phyloP scores from a whole-genome alignment of 140 eudicot species.

The Oenanthe javanica region DNA sequence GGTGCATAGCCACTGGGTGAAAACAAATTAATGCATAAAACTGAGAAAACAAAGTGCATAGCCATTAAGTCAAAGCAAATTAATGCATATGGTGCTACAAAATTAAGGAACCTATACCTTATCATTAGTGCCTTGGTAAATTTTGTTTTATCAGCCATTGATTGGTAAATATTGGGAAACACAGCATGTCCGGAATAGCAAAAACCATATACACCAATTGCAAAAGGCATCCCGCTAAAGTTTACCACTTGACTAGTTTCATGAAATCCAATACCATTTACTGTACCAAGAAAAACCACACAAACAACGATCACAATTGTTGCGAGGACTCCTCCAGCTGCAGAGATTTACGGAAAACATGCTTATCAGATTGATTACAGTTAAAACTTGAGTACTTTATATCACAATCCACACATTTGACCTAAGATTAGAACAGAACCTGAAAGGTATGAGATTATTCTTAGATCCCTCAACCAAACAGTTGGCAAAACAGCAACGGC shows the following conservation, averaged over 20 bases:
- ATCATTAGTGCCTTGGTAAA: constrained; percentile 53
- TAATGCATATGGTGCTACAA: not conserved
- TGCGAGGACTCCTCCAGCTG: constrained; percentile 89
- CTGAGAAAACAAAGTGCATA: constrained; percentile 1
- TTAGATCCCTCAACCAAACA: constrained; percentile 63
- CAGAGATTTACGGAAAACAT: constrained; percentile 11
- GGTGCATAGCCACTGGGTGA: constrained; percentile 7
- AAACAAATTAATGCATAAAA: not conserved
- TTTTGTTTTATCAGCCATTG: constrained; percentile 89
- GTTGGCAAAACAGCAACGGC: constrained; percentile 65
- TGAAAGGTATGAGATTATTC: constrained; percentile 73
- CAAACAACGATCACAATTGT: constrained; percentile 56
- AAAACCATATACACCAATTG: constrained; percentile 75
- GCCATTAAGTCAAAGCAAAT: constrained; percentile 4
- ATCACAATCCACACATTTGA: not conserved
- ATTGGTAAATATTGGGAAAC: constrained; percentile 88
- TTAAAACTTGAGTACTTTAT: not conserved
- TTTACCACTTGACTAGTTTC: constrained; percentile 41
- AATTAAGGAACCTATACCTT: constrained; percentile 26
- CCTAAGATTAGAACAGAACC: constrained; percentile 26
- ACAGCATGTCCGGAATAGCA: constrained; percentile 93
- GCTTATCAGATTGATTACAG: not conserved
- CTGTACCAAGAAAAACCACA: constrained; percentile 49
- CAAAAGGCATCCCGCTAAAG: constrained; percentile 71
- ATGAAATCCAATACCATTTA: constrained; percentile 59